A percentile compares a stretch with the other conserved stretches of the same genome.
Evolutionary conservation across 495 filamentous ascomycete genomes (phyloP).

Genomic region (Chaetomium fimeti): DNA sequence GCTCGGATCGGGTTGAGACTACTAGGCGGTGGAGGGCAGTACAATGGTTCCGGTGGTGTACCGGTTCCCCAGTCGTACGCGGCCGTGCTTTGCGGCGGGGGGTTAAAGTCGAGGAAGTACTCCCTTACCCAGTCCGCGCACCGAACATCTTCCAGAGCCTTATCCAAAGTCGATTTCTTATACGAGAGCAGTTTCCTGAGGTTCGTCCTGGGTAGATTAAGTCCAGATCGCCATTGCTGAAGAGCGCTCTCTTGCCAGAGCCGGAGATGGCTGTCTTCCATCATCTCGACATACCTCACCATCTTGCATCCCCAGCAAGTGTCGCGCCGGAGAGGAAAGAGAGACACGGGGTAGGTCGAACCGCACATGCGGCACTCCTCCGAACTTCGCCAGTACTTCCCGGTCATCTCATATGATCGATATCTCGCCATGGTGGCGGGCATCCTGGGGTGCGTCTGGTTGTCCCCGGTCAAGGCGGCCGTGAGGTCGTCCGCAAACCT

Average conservation of each 20-base stretch:
- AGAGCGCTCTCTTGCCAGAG: constrained; percentile 14
- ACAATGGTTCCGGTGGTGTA: too few species aligned
- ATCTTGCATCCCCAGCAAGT: constrained; percentile 31
- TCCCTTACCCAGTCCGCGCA: constrained; percentile 3
- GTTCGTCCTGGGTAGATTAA: background rate
- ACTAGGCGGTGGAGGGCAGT: constrained; percentile 8
- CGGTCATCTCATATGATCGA: background rate
- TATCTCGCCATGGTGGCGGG: background rate
- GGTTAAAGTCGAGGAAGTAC: background rate
- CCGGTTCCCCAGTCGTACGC: background rate
- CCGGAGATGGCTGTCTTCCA: constrained; percentile 32
- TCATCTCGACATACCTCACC: constrained; percentile 14
- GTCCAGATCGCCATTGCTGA: background rate
- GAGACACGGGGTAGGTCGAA: background rate
- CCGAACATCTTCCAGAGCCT: background rate
- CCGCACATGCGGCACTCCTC: constrained; percentile 20
- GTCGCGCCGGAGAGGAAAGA: constrained; percentile 15
- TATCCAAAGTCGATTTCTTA: background rate
- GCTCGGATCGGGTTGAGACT: background rate
- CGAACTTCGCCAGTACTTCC: constrained; percentile 5
- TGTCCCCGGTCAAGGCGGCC: constrained; percentile 30
- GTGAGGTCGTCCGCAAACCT: constrained; percentile 24
- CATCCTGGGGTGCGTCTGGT: background rate
- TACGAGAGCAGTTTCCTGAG: background rate
- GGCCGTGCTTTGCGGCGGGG: background rate